A percentile compares a stretch with the other conserved stretches of the same genome.
Evolutionary conservation across 176 grass and related monocot species (phyloP).

Genomic region (Raddia guianensis): DNA sequence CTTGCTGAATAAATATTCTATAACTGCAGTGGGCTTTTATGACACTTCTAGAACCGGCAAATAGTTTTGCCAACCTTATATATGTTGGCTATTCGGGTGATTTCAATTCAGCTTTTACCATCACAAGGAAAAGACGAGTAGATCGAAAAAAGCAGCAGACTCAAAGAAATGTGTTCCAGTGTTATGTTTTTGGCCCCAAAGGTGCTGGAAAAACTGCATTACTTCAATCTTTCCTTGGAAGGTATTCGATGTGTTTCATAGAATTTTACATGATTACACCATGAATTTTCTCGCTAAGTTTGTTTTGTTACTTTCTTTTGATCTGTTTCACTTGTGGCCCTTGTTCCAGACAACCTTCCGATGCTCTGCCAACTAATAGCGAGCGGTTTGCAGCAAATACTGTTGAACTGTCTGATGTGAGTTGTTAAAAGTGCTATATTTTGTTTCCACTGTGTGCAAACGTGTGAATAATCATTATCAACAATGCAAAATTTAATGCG

Average conservation of each 20-base stretch:
- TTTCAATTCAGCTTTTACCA: conserved; percentile 69
- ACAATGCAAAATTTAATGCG: background rate
- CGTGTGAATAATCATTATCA: background rate
- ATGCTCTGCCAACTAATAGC: conserved; percentile 63
- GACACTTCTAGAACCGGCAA: conserved; percentile 87
- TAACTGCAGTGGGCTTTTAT: conserved; percentile 91
- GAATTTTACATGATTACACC: background rate
- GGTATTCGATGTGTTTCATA: conserved; percentile 37
- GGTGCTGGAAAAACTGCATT: conserved; percentile 82
- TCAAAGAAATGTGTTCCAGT: conserved; percentile 78
- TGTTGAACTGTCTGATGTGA: conserved; percentile 80
- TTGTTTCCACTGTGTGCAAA: background rate
- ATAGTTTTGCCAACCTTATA: conserved; percentile 82
- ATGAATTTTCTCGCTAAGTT: background rate
- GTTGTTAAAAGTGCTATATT: conserved; percentile 24
- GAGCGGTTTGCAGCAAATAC: conserved; percentile 80
- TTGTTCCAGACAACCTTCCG: conserved; percentile 70
- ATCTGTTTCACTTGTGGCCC: background rate
- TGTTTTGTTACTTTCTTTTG: conserved; percentile 22
- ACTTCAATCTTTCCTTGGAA: conserved; percentile 90
- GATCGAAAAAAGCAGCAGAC: conserved; percentile 92
- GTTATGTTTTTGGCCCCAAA: conserved; percentile 90
- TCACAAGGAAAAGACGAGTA: conserved; percentile 88
- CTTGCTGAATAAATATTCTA: conserved; percentile 24
- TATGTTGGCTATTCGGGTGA: conserved; percentile 89